Base-by-base conservation (phyloP, 805 yeast genomes). In the Teunomyces aglyptinius region DNA sequence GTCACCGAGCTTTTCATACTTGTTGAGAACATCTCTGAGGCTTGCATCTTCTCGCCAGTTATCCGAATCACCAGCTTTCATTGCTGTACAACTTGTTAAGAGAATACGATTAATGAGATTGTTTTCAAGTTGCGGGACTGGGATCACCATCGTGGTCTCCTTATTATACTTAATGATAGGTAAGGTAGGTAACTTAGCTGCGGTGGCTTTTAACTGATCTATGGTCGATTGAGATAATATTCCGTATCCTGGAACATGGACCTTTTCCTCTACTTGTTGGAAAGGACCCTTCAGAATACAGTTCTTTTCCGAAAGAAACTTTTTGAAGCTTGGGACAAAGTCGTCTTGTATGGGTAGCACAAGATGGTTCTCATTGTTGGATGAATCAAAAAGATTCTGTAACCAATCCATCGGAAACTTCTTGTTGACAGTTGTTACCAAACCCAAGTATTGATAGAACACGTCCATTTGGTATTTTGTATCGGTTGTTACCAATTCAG, bases 391-490 rank as follows among this genome's bases (percentile, higher is more conserved):
- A 6, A 36, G 18, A 5, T 31, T 13, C 28, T 20, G 20, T 11
- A 48, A 32, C 50, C 50, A 48, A 5, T 35, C 12, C 3, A 16
- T 11, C 3, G 50, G 50, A 26, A 48, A 48, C 22, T 38, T 22
- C 5, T 41, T 38, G 10, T 41, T 41, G n/a, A 38, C 31, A 1
- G 15, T 8, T n/a, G 18, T 41, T 6, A 44, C 26, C 29, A 29
- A 32, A 3, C 50, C 50, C 26, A 48, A 27, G 26, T 41, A 48
- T 33, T 48, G 50, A 32, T 41, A 41, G 7, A 48, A 33, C 13
- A 44, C 15, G 13, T 38, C 35, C 3, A 22, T 38, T 18, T 27
- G 35, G 24, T 26, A 36, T 15, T 12, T 12, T 11, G 20, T 24
- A 26, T 43, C 46, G 13, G 28, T n/a, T 5, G 40, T 36, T 10